phyloP scores from a whole-genome alignment of 345 rosid genomes.

The Citrus maxima region DNA sequence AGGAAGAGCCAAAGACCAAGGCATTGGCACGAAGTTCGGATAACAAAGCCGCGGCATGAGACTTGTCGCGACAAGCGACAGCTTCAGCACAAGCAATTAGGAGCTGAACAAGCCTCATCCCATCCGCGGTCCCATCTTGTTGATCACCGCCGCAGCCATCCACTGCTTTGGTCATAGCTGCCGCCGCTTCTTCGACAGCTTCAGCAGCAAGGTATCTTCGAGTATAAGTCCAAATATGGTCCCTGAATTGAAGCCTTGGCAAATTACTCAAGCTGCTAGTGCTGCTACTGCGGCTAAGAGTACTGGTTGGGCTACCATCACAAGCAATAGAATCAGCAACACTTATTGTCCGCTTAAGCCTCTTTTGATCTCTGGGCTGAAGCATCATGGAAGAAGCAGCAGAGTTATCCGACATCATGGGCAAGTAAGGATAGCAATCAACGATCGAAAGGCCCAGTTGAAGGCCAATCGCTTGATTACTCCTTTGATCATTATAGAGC shows the following conservation, averaged over 20 bases:
- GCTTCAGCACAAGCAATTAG: conserved; percentile 66
- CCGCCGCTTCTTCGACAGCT: conserved; percentile 48
- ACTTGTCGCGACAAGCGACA: conserved; percentile 63
- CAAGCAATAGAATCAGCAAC: conserved; percentile 29
- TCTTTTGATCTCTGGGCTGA: conserved; percentile 30
- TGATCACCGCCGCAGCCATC: conserved; percentile 9
- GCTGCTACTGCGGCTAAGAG: conserved; percentile 32
- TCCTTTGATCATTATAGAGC: conserved; percentile 12
- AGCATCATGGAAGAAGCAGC: conserved; percentile 4
- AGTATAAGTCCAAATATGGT: conserved; percentile 41
- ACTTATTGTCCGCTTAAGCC: conserved; percentile 27
- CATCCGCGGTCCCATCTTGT: conserved; percentile 38
- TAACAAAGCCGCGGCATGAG: conserved; percentile 44
- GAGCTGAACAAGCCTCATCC: conserved; percentile 53
- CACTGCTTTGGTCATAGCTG: conserved; percentile 11
- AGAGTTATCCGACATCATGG: conserved; percentile 5
- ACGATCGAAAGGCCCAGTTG: conserved; percentile 28
- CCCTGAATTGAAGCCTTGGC: conserved; percentile 37
- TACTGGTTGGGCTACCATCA: background rate
- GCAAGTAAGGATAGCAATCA: conserved; percentile 27
- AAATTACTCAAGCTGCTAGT: conserved; percentile 26
- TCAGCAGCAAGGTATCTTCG: conserved; percentile 40
- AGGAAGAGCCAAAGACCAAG: conserved; percentile 53
- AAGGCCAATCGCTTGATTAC: conserved; percentile 19
- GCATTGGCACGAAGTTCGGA: conserved; percentile 51